Evolutionary conservation across 1,139 yeast genomes (phyloP).

Genomic region (Suhomyces bolitotheri): DNA sequence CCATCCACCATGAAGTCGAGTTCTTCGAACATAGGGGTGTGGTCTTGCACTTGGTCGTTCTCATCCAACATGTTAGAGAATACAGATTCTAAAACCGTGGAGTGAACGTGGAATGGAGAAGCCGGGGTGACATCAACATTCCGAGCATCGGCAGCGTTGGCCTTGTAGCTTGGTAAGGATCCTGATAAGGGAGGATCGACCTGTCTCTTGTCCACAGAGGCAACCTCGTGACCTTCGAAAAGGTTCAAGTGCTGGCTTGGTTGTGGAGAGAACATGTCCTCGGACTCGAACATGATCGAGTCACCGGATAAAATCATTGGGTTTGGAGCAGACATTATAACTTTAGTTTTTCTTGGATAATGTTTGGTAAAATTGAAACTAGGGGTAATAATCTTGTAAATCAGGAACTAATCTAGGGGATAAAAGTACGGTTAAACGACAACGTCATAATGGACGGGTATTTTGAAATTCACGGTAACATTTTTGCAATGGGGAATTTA

Average conservation of each 20-base stretch:
- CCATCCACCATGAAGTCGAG: slow-evolving; percentile 50
- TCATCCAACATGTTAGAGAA: slow-evolving; percentile 52
- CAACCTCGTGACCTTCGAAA: slow-evolving; percentile 10
- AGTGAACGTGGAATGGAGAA: slow-evolving; percentile 55
- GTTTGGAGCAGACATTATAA: slow-evolving; percentile 29
- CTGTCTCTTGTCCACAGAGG: slow-evolving; percentile 9
- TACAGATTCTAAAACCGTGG: slow-evolving; percentile 62
- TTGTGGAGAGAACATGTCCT: slow-evolving; percentile 20
- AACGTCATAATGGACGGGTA: slow-evolving; percentile 37
- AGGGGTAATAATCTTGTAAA: slow-evolving; percentile 8
- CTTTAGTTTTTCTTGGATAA: slow-evolving; percentile 8
- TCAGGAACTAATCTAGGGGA: slow-evolving; percentile 7
- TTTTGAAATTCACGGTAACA: slow-evolving; percentile 14
- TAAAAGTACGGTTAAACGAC: slow-evolving; percentile 13
- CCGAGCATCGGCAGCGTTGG: slow-evolving; percentile 11
- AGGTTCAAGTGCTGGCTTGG: slow-evolving; percentile 13
- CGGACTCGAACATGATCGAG: slow-evolving; percentile 31
- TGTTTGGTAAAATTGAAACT: slow-evolving; percentile 2
- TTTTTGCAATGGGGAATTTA: slow-evolving; percentile 21
- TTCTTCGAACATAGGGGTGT: slow-evolving; percentile 69
- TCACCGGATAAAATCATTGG: slow-evolving; percentile 32
- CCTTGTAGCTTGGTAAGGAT: slow-evolving; percentile 20
- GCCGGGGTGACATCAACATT: slow-evolving; percentile 14
- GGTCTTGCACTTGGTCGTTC: slow-evolving; percentile 38
- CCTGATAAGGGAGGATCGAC: slow-evolving; percentile 19